phyloP scores from a whole-genome alignment of 495 filamentous ascomycete genomes.

The Umbilicaria muhlenbergii region DNA sequence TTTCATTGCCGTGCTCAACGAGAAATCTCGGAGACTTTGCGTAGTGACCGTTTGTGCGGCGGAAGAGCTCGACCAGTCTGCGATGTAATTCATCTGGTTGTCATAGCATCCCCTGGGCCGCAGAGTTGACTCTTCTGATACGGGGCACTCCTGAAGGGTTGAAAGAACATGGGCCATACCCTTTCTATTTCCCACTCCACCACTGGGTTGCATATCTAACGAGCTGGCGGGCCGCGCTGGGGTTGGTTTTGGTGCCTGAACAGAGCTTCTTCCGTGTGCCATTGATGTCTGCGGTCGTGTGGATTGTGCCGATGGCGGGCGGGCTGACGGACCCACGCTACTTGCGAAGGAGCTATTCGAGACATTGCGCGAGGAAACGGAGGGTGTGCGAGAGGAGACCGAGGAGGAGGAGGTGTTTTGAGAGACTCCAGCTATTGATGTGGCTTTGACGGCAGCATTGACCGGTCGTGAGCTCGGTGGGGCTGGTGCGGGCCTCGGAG shows the following conservation, averaged over 20 bases:
- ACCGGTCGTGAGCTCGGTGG: constrained; percentile 21
- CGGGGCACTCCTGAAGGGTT: constrained; percentile 12
- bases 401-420: constrained; percentile 30
- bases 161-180: constrained; percentile 41
- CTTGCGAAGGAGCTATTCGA: constrained; percentile 35
- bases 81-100: constrained; percentile 7
- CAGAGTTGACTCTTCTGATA: background rate
- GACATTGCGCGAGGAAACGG: constrained; percentile 30
- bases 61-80: constrained; percentile 7
- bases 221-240: constrained; percentile 42
- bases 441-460: constrained; percentile 19
- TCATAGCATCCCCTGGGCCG: constrained; percentile 12
- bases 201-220: constrained; percentile 38
- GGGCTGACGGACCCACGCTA: constrained; percentile 37
- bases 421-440: constrained; percentile 23
- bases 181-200: constrained; percentile 43
- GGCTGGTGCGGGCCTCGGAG: constrained; percentile 21
- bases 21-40: background rate
- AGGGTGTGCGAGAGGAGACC: constrained; percentile 23
- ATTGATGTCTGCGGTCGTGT: constrained; percentile 33
- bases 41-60: background rate
- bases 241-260: constrained; percentile 24
- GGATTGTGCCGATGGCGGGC: constrained; percentile 28
- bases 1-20: constrained; percentile 1
- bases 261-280: constrained; percentile 22